Evolutionary conservation across 768 basidiomycete genomes (phyloP).

Genomic region (Tricholoma saponaceum): DNA sequence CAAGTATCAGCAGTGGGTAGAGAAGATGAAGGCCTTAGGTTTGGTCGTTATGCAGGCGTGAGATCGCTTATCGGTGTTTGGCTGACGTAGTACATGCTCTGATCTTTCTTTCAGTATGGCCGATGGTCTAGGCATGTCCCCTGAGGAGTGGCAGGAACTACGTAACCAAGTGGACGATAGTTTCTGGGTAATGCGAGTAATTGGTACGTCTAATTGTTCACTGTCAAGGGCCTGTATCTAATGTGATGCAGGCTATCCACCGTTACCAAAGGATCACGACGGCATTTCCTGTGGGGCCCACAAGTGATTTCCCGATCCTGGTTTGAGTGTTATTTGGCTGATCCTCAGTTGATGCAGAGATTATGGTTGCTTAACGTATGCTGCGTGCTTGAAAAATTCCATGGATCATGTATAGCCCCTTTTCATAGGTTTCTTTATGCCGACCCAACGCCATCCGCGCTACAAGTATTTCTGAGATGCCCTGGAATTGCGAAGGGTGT

Average conservation of each 20-base stretch:
- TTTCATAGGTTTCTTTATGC: constrained; percentile 74
- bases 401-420: background rate
- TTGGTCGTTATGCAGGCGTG: constrained; percentile 84
- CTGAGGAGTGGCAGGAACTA: constrained; percentile 66
- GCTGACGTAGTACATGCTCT: background rate
- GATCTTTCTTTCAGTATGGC: constrained; percentile 58
- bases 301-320: constrained; percentile 47
- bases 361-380: constrained; percentile 87
- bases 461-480: constrained; percentile 72
- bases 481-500: constrained; percentile 42
- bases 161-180: constrained; percentile 72
- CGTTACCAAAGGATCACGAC: constrained; percentile 71
- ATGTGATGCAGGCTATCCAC: constrained; percentile 67
- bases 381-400: background rate
- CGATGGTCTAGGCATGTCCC: constrained; percentile 67
- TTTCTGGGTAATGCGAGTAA: constrained; percentile 88
- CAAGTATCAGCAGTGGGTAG: constrained; percentile 71
- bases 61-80: constrained; percentile 22
- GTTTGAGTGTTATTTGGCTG: background rate
- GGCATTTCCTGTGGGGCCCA: constrained; percentile 91
- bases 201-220: constrained; percentile 42
- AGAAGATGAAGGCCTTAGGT: constrained; percentile 84
- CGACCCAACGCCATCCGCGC: constrained; percentile 73
- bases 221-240: background rate
- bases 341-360: constrained; percentile 45